phyloP scores from a whole-genome alignment of 352 stramenopile genomes.

The Globisporangium barbulae region DNA sequence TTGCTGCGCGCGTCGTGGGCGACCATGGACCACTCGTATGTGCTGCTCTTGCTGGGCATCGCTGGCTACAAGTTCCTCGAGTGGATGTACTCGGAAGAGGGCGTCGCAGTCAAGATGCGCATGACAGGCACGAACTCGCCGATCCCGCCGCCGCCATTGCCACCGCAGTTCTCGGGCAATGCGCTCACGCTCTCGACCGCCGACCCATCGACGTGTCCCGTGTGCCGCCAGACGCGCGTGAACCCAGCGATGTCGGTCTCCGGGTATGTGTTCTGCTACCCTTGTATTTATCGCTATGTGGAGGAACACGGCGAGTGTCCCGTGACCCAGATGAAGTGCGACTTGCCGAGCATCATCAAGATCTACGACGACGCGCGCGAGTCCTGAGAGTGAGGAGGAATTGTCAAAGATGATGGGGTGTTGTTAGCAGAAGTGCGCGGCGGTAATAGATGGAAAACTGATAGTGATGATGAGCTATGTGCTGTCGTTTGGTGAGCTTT shows the following conservation, averaged over 20 bases:
- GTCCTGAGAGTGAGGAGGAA: background rate
- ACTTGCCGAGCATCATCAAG: slow-evolving; percentile 57
- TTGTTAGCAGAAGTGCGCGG: background rate
- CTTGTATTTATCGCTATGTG: slow-evolving; percentile 74
- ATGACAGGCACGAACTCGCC: slow-evolving; percentile 51
- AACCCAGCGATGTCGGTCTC: slow-evolving; percentile 74
- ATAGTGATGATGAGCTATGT: background rate
- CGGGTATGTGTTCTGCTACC: slow-evolving; percentile 85
- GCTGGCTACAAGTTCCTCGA: slow-evolving; percentile 85
- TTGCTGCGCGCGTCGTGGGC: slow-evolving; percentile 57
- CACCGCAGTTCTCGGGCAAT: slow-evolving; percentile 61
- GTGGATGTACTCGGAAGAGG: slow-evolving; percentile 89
- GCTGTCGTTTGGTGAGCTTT: background rate
- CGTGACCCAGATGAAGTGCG: slow-evolving; percentile 75
- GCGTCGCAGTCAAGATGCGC: slow-evolving; percentile 50
- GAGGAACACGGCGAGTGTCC: slow-evolving; percentile 69
- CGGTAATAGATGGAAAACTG: slow-evolving; percentile 8
- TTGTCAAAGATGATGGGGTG: background rate
- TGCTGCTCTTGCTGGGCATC: slow-evolving; percentile 71
- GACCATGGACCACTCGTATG: slow-evolving; percentile 77
- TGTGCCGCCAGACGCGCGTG: slow-evolving; percentile 70
- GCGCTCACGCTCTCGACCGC: slow-evolving; percentile 42
- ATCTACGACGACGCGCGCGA: slow-evolving; percentile 76
- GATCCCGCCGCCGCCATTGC: slow-evolving; percentile 67
- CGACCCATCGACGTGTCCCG: slow-evolving; percentile 49